Evolutionary conservation across 305 asterid species (phyloP).

Genomic region (Ajuga reptans): DNA sequence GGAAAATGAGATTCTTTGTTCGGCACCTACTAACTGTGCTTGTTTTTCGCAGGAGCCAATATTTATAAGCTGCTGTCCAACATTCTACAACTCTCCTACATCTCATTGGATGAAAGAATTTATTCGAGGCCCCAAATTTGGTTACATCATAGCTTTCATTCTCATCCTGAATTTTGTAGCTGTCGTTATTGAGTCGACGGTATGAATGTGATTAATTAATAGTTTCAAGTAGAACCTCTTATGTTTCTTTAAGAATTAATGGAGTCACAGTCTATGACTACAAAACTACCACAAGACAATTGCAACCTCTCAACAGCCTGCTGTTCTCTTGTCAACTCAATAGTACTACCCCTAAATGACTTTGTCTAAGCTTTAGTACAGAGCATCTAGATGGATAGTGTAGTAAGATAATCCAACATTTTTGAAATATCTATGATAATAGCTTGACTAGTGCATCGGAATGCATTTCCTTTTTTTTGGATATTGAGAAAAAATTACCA

Average conservation of each 20-base stretch:
- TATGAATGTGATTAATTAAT: slow-evolving; percentile 28
- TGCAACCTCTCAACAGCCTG: neutral
- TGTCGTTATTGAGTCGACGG: slow-evolving; percentile 88
- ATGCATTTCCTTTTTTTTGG: neutral
- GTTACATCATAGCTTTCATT: slow-evolving; percentile 52
- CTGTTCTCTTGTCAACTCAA: neutral
- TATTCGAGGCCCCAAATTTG: slow-evolving; percentile 58
- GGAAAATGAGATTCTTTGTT: slow-evolving; percentile 12
- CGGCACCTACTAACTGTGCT: slow-evolving; percentile 20
- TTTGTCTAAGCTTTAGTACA: neutral
- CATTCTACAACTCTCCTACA: slow-evolving; percentile 57
- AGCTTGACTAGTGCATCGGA: neutral
- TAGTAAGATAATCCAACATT: neutral
- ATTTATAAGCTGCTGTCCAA: slow-evolving; percentile 59
- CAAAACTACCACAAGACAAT: neutral
- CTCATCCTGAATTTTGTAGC: slow-evolving; percentile 76
- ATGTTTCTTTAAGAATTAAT: slow-evolving; percentile 4
- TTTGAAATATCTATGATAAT: neutral
- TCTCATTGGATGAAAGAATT: slow-evolving; percentile 64
- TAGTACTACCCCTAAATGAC: neutral
- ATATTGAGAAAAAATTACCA: neutral
- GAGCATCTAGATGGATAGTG: neutral
- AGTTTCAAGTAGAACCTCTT: slow-evolving; percentile 15
- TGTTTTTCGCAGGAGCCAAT: slow-evolving; percentile 55
- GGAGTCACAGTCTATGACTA: neutral